phyloP scores from a whole-genome alignment of 306 rosid species.

The Fragaria vesca region DNA sequence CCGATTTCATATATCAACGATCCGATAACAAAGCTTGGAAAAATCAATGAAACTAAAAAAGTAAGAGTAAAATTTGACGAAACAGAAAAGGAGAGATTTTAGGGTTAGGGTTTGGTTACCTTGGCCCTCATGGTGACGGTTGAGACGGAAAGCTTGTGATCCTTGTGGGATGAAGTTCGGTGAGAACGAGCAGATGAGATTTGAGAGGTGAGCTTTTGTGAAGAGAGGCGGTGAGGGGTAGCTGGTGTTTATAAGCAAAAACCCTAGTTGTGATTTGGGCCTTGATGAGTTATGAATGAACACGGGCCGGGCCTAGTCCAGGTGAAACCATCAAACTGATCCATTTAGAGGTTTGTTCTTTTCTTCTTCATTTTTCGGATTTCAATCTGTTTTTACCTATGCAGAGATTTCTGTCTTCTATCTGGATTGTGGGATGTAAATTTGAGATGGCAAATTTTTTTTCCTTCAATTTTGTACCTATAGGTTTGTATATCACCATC shows the following conservation, averaged over 20 bases:
- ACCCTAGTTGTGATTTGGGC: slow-evolving; percentile 17
- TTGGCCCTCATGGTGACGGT: slow-evolving; percentile 19
- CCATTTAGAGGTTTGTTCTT: not conserved
- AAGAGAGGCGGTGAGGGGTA: not conserved
- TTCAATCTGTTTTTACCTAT: not conserved
- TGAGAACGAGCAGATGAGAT: slow-evolving; percentile 1
- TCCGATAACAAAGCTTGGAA: not conserved
- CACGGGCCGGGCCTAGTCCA: slow-evolving; percentile 4
- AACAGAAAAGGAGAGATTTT: not conserved
- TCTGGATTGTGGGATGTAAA: too few species aligned
- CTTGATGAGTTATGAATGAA: not conserved
- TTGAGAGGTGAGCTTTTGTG: not conserved
- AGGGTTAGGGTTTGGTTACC: slow-evolving; percentile 1
- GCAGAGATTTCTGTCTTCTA: too few species aligned
- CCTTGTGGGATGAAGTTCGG: not conserved
- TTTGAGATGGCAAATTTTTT: too few species aligned
- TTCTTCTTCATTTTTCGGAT: not conserved
- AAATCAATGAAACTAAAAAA: not conserved
- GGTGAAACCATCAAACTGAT: not conserved
- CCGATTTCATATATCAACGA: not conserved
- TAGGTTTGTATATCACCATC: too few species aligned
- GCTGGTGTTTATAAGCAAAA: slow-evolving; percentile 6
- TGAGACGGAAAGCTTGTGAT: slow-evolving; percentile 11
- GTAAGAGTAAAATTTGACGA: too few species aligned
- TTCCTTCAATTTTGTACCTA: too few species aligned